Conservation (phyloP, 2,329 filamentous ascomycete genomes). For the Thelonectria olida region DNA sequence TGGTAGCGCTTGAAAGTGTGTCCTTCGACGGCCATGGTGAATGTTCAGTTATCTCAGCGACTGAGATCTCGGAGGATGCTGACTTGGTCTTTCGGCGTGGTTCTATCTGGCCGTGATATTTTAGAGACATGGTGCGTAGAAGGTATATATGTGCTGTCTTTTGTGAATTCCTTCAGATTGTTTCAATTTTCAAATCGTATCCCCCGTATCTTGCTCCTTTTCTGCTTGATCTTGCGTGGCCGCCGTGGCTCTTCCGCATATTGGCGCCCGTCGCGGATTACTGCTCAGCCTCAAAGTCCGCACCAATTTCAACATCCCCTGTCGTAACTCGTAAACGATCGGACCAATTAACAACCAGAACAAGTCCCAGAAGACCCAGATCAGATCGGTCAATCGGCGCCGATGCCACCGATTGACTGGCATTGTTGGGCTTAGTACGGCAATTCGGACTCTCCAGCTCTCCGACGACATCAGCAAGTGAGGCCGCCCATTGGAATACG, state of each 20-base stretch:
- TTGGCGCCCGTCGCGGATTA: not conserved
- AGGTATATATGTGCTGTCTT: not conserved
- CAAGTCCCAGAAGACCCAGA: not conserved
- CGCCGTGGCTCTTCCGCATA: not conserved
- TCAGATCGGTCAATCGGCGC: not conserved
- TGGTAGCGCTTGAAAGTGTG: slow-evolving; percentile 4
- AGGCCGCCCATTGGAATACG: not conserved
- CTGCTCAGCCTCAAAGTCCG: not conserved
- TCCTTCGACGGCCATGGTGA: not conserved
- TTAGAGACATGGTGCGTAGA: not conserved
- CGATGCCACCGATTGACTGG: not conserved
- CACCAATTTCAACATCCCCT: not conserved
- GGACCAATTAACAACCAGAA: not conserved
- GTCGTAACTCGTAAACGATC: not conserved
- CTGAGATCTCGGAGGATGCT: not conserved
- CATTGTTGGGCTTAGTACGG: not conserved
- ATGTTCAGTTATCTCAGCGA: not conserved
- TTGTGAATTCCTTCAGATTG: not conserved
- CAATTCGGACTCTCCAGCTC: not conserved
- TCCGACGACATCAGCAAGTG: not conserved
- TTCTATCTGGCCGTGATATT: not conserved
- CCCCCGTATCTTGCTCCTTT: not conserved
- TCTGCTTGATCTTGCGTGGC: not conserved
- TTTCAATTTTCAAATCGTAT: not conserved
- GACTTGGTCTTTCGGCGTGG: not conserved